Evolutionary conservation across 495 filamentous ascomycete species (phyloP).

Genomic region (Cetradonia linearis): DNA sequence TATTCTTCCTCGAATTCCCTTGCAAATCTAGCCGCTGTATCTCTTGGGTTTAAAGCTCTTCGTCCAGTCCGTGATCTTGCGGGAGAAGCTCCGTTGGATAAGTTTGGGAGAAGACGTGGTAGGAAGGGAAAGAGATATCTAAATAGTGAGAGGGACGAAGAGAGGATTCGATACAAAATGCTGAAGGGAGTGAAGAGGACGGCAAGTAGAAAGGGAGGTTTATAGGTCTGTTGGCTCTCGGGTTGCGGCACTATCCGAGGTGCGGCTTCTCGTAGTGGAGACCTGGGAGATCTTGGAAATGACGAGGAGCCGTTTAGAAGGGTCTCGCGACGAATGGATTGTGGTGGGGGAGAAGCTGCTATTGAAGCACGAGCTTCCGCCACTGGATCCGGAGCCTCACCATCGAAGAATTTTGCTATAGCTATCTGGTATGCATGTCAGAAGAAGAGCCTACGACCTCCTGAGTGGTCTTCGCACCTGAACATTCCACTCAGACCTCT

Average conservation of each 20-base stretch:
- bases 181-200: constrained; percentile 76
- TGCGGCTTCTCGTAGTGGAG: constrained; percentile 48
- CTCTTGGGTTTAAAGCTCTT: constrained; percentile 64
- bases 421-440: constrained; percentile 54
- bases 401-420: constrained; percentile 94
- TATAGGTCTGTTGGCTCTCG: constrained; percentile 49
- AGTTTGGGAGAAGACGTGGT: constrained; percentile 52
- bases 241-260: constrained; percentile 73
- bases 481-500: constrained; percentile 90
- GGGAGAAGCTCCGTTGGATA: constrained; percentile 32
- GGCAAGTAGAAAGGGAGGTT: constrained; percentile 62
- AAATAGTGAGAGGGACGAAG: constrained; percentile 52
- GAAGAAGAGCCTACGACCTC: neutral
- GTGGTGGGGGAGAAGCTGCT: constrained; percentile 43
- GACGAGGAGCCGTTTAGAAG: constrained; percentile 49
- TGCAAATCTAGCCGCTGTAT: constrained; percentile 79
- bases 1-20: constrained; percentile 93
- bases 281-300: constrained; percentile 28
- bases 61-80: constrained; percentile 55
- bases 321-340: constrained; percentile 55
- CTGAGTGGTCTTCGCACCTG: constrained; percentile 43
- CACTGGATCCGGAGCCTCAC: constrained; percentile 72
- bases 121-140: constrained; percentile 71
- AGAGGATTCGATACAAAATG: constrained; percentile 58
- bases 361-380: constrained; percentile 62